A percentile compares a stretch with the other conserved stretches of the same genome.
phyloP scores from a whole-genome alignment of 192 early-diverging fungal species.

The Glomus cerebriforme region DNA sequence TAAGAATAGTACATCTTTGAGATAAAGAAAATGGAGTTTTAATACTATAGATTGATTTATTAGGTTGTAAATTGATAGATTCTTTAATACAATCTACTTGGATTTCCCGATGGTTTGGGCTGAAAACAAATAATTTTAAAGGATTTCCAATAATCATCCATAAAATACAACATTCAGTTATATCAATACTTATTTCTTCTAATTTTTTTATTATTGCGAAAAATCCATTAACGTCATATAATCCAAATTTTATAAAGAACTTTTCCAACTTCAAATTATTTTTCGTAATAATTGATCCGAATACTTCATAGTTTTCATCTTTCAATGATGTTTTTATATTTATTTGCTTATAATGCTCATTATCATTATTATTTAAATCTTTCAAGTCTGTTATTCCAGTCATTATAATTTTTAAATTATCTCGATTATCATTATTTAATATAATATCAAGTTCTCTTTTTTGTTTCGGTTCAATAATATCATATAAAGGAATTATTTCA shows the following conservation, averaged over 20 bases:
- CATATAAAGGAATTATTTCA: not conserved
- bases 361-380: not conserved
- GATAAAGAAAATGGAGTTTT: not conserved
- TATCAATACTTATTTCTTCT: not conserved
- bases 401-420: not conserved
- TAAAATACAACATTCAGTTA: not conserved
- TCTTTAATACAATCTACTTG: not conserved
- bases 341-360: not conserved
- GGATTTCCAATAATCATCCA: not conserved
- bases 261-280: not conserved
- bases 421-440: not conserved
- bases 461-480: not conserved
- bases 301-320: not conserved
- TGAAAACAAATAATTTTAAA: not conserved
- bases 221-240: not conserved
- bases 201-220: not conserved
- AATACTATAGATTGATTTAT: not conserved
- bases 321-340: not conserved
- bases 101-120: not conserved
- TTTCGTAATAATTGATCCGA: not conserved
- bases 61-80: not conserved
- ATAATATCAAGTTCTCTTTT: not conserved
- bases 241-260: not conserved
- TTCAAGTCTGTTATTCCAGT: not conserved
- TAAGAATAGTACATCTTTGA: not conserved